A percentile compares a stretch with the other conserved stretches of the same genome.
Conservation (phyloP, 495 filamentous ascomycete genomes). For the Poronia punctata region DNA sequence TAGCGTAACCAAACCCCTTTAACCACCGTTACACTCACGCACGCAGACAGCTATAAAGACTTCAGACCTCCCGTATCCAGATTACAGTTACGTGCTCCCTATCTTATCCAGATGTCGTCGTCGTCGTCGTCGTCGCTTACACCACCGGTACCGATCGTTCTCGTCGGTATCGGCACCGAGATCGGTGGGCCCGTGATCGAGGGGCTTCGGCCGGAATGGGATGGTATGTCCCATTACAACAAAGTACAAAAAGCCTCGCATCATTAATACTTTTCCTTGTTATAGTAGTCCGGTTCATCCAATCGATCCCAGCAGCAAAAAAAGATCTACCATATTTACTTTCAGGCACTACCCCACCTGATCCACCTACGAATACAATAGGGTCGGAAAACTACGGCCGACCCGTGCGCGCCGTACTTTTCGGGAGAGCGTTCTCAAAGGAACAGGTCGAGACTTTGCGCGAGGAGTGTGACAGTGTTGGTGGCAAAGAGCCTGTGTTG, state of each 20-base stretch:
- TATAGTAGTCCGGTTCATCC: constrained; percentile 10
- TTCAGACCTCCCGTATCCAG: too few species aligned
- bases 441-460: constrained; percentile 3
- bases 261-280: too few species aligned
- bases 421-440: constrained; percentile 15
- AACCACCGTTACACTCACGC: too few species aligned
- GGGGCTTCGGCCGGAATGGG: constrained; percentile 6
- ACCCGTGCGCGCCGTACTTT: constrained; percentile 21
- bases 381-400: constrained; percentile 25
- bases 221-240: not conserved
- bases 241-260: not conserved
- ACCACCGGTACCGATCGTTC: constrained; percentile 4
- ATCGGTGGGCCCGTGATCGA: constrained; percentile 4
- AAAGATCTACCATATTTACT: constrained; percentile 5
- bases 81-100: not conserved
- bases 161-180: constrained; percentile 9
- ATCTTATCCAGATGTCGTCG: not conserved
- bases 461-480: not conserved
- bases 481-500: not conserved
- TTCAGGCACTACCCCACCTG: not conserved
- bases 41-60: too few species aligned
- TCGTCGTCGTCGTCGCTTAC: not conserved
- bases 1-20: too few species aligned
- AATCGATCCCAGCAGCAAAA: constrained; percentile 1
- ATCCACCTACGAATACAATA: not conserved